phyloP scores from a whole-genome alignment of 768 basidiomycete species.

The Flagelloscypha sp. region DNA sequence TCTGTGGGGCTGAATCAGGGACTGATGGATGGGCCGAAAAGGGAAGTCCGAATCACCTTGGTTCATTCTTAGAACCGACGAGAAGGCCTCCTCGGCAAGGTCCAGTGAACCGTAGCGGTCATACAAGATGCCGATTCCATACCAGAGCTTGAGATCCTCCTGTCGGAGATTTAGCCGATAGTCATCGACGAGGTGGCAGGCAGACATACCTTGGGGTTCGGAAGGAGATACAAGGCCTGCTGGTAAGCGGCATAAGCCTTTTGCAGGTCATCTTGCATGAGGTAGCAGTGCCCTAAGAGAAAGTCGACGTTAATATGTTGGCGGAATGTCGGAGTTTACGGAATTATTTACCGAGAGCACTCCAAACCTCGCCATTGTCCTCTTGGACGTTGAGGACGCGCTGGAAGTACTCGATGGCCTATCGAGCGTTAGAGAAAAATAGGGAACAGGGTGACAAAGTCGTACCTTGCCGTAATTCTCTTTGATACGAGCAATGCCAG shows the following conservation, averaged over 20 bases:
- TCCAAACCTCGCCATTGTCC: slow-evolving; percentile 76
- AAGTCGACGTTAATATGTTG: slow-evolving; percentile 6
- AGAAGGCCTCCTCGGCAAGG: slow-evolving; percentile 74
- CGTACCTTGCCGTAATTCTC: slow-evolving; percentile 65
- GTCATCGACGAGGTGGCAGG: slow-evolving; percentile 5
- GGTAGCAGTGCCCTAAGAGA: slow-evolving; percentile 56
- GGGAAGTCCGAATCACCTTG: slow-evolving; percentile 38
- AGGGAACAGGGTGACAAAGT: slow-evolving; percentile 19
- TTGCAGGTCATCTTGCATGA: slow-evolving; percentile 76
- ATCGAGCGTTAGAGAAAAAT: too few species aligned
- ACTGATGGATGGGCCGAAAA: slow-evolving; percentile 12
- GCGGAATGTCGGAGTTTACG: slow-evolving; percentile 10
- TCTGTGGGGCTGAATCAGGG: slow-evolving; percentile 40
- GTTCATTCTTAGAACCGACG: slow-evolving; percentile 68
- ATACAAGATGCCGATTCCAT: slow-evolving; percentile 77
- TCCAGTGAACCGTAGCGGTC: slow-evolving; percentile 73
- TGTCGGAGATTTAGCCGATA: slow-evolving; percentile 11
- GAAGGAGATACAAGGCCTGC: slow-evolving; percentile 64
- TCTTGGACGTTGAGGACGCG: slow-evolving; percentile 60
- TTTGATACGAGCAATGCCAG: slow-evolving; percentile 61
- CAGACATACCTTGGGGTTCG: slow-evolving; percentile 53
- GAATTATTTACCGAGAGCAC: slow-evolving; percentile 47
- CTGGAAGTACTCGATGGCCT: slow-evolving; percentile 71
- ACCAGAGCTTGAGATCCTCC: slow-evolving; percentile 76
- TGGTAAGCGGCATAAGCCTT: slow-evolving; percentile 75